These are phyloP conservation scores for Eucalyptus regnans DNA, from an alignment of 345 rosid species.

Conservation along the genomic window DNA sequence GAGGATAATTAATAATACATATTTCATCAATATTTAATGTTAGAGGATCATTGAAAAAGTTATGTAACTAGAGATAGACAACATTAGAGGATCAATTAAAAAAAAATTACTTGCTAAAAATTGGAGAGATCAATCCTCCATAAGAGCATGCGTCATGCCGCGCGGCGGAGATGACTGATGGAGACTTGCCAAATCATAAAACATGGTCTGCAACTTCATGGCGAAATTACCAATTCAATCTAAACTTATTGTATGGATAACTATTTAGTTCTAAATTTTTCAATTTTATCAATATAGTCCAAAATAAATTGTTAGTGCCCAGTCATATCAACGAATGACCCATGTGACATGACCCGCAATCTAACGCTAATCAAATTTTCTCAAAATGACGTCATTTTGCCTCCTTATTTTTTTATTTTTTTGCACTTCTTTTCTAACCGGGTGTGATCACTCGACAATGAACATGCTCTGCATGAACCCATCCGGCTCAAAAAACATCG, in stretches of 20 bases:
- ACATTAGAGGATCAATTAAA: no score
- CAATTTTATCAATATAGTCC: no score
- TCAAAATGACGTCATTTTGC: fast-evolving
- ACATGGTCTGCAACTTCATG: not conserved
- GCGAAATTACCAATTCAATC: no score
- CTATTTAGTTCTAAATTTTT: fast-evolving
- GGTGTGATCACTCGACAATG: not conserved
- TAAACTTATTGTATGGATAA: not conserved
- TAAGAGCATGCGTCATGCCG: not conserved
- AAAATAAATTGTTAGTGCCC: no score
- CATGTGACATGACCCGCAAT: not conserved
- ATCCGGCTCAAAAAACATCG: not conserved
- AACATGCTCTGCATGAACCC: not conserved
- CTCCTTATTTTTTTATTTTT: no score
- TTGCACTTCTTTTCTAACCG: no score
- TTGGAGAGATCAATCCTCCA: not conserved
- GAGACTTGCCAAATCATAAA: not conserved
- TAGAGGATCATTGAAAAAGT: no score
- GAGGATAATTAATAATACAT: no score
- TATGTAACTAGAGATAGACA: no score
- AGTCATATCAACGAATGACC: not conserved
- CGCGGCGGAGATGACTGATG: not conserved
- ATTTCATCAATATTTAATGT: no score
- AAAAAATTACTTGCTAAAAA: not conserved
- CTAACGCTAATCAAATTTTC: no score